Evolutionary conservation across 805 yeast genomes (phyloP).

Genomic region (Pichia rugopelliculosa): DNA sequence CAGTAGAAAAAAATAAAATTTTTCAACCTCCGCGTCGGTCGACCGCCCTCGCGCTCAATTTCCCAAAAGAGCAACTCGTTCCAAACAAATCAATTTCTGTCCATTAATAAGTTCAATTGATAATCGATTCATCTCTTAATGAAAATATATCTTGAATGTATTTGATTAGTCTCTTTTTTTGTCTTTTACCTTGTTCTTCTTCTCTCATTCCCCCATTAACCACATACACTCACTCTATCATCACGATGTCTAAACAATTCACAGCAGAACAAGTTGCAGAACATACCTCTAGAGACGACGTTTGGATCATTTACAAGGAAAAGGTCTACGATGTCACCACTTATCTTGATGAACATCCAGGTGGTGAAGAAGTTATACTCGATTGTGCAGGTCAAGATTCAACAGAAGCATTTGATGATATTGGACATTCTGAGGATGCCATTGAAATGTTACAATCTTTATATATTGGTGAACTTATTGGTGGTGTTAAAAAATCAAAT

Average conservation of each 20-base stretch:
- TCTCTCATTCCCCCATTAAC: slow-evolving; percentile 2
- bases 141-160: no score
- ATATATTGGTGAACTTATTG: slow-evolving; percentile 71
- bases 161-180: not conserved
- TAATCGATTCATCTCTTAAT: not conserved
- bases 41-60: not conserved
- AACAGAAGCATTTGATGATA: slow-evolving; percentile 69
- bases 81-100: not conserved
- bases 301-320: slow-evolving; percentile 81
- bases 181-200: not conserved
- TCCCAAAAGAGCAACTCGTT: not conserved
- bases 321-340: slow-evolving; percentile 70
- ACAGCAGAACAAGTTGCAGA: slow-evolving; percentile 60
- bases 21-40: not conserved
- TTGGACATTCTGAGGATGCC: slow-evolving; percentile 98
- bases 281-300: slow-evolving; percentile 68
- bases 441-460: slow-evolving; percentile 62
- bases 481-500: slow-evolving; percentile 35
- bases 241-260: slow-evolving; percentile 43
- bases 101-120: not conserved
- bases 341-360: slow-evolving; percentile 74
- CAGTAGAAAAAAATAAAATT: no score
- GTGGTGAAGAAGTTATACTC: slow-evolving; percentile 61
- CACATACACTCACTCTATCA: not conserved
- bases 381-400: slow-evolving; percentile 78